phyloP scores from a whole-genome alignment of 306 rosid species.

The Biancaea sappan region DNA sequence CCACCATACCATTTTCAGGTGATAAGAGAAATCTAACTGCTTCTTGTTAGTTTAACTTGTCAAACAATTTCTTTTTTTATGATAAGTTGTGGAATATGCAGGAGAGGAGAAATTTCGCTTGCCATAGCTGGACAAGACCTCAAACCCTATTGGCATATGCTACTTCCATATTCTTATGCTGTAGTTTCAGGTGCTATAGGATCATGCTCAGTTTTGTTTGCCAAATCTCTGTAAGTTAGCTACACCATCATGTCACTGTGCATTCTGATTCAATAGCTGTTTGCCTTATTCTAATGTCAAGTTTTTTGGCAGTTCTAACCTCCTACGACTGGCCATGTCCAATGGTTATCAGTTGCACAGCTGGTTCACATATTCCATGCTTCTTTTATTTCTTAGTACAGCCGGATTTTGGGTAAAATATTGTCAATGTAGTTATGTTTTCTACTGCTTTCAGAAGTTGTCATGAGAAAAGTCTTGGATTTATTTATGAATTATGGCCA shows the following conservation, averaged over 20 bases:
- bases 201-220: slow-evolving; percentile 95
- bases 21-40: slow-evolving; percentile 24
- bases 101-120: slow-evolving; percentile 82
- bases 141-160: slow-evolving; percentile 78
- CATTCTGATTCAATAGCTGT: slow-evolving; percentile 24
- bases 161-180: slow-evolving; percentile 91
- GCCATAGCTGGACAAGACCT: slow-evolving; percentile 83
- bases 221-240: slow-evolving; percentile 91
- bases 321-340: slow-evolving; percentile 86
- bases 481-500: background rate
- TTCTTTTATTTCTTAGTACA: slow-evolving; percentile 90
- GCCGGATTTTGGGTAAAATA: slow-evolving; percentile 97
- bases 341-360: slow-evolving; percentile 83
- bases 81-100: slow-evolving; percentile 45
- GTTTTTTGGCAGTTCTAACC: slow-evolving; percentile 69
- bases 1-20: slow-evolving; percentile 85
- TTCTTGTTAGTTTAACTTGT: slow-evolving; percentile 14
- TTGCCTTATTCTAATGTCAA: slow-evolving; percentile 28
- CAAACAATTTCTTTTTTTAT: slow-evolving; percentile 8
- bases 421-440: background rate
- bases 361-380: slow-evolving; percentile 94
- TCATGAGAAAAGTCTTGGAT: background rate
- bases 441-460: background rate
- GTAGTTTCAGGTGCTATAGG: slow-evolving; percentile 97
- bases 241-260: slow-evolving; percentile 28